Percentiles rank a stretch among this genome's conserved stretches.
These are phyloP conservation scores for Calocybe gangraenosa DNA, from an alignment of 768 basidiomycete species.

Conservation along the genomic window DNA sequence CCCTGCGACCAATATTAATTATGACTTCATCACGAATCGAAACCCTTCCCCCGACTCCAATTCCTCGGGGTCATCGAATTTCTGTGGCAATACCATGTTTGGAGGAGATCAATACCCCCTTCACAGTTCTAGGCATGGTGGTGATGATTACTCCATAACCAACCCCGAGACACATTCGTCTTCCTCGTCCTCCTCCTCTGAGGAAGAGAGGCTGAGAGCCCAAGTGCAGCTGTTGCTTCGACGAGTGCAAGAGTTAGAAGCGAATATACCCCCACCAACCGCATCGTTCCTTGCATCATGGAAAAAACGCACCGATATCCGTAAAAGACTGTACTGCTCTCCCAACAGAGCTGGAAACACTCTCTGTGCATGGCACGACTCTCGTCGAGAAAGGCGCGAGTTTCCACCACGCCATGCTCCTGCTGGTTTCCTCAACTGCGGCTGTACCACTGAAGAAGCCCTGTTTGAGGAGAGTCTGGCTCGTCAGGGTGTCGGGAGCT, in stretches of 20 bases:
- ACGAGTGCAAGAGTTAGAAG: slow-evolving; percentile 61
- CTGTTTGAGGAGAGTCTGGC: slow-evolving; percentile 83
- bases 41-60: slow-evolving; percentile 38
- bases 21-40: slow-evolving; percentile 25
- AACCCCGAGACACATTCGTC: slow-evolving; percentile 15
- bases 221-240: slow-evolving; percentile 55
- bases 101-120: slow-evolving; percentile 8
- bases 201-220: slow-evolving; percentile 31
- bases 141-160: slow-evolving; percentile 13
- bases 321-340: slow-evolving; percentile 69
- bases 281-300: slow-evolving; percentile 57
- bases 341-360: slow-evolving; percentile 86
- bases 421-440: slow-evolving; percentile 75
- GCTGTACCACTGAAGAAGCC: slow-evolving; percentile 80
- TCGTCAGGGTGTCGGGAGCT: slow-evolving; percentile 76
- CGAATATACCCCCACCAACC: slow-evolving; percentile 37
- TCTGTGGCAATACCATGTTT: slow-evolving; percentile 6
- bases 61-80: slow-evolving; percentile 29
- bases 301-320: slow-evolving; percentile 71
- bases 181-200: slow-evolving; percentile 19
- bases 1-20: slow-evolving; percentile 15
- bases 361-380: slow-evolving; percentile 88
- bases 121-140: slow-evolving; percentile 9
- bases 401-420: slow-evolving; percentile 82
- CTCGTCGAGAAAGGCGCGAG: slow-evolving; percentile 73